Evolutionary conservation across 2,329 filamentous ascomycete species (phyloP), one percentile per base, ranked within the genome.

Genomic region (Mycosphaerella sp.): DNA sequence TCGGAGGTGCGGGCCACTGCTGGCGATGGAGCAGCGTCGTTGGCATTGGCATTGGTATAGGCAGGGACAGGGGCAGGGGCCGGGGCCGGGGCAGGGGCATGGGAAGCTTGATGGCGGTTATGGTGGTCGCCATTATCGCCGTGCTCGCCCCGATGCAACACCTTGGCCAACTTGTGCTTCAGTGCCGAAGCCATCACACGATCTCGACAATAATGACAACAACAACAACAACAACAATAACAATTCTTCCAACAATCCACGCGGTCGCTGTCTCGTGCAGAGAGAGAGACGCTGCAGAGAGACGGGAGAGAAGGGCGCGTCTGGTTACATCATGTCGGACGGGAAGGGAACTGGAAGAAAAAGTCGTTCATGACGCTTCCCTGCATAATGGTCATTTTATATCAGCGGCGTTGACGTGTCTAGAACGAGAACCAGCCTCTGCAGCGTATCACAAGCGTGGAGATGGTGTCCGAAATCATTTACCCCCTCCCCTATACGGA

Each of bases 101-200:
- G 6, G n/a, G 26, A 6, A 29, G 26, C 3, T 6, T 29, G 5
- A 29, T 29, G 5, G 5, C 26, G 5, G 26, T 7, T 7, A 6
- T 29, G 5, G 26, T 7, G 1, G 6, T 29, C 5, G 26, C 7
- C 41, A 48, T 48, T 48, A n/a, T 49, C 34, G 29, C 49, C 44
- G 3, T 52, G 34, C 14, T 48, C 50, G 9, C 53, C 40, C 41
- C 48, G 21, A 12, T 56, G 53, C 49, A 56, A n/a, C n/a, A 51
- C 53, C 40, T 52, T 52, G 34, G 48, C 50, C 49, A 56, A 45
- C 53, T 56, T 56, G 26, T 56, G 53, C 53, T 56, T 56, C 32
- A 56, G 9, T 14, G 34, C 45, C 21, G 53, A 46, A 17, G 53
- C 44, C 53, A 56, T 56, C 9, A 17, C 42, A 44, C 36, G 45